A percentile compares a stretch with the other conserved stretches of the same genome.
Conservation (phyloP, 495 filamentous ascomycete genomes). For the Xylaria grammica region DNA sequence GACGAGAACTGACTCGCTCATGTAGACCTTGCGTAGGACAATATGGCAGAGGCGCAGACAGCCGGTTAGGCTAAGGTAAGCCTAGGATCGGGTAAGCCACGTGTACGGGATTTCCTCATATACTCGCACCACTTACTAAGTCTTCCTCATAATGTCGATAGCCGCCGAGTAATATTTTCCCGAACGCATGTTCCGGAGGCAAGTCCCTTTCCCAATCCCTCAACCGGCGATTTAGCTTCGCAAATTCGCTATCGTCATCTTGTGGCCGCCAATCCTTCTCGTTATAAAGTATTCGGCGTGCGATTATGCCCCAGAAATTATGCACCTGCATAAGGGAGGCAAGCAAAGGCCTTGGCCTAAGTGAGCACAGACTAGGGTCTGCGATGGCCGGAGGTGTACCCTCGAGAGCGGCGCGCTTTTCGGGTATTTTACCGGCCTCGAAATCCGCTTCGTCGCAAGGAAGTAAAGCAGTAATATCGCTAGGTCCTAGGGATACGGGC, state of each 20-base stretch:
- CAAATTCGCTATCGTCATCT: conserved; percentile 49
- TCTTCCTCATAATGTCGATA: conserved; percentile 51
- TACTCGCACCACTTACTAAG: conserved; percentile 36
- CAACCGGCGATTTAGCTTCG: conserved; percentile 42
- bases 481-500: conserved; percentile 50
- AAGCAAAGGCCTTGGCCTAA: conserved; percentile 51
- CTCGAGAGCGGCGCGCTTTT: conserved; percentile 55
- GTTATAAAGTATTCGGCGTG: conserved; percentile 46
- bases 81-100: conserved; percentile 30
- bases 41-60: conserved; percentile 57
- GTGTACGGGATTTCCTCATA: neutral
- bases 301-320: conserved; percentile 55
- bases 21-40: conserved; percentile 53
- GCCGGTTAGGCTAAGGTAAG: conserved; percentile 56
- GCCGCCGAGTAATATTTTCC: conserved; percentile 45
- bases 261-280: conserved; percentile 46
- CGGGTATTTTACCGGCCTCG: conserved; percentile 45
- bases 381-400: conserved; percentile 52
- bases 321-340: conserved; percentile 57
- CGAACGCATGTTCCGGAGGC: conserved; percentile 51
- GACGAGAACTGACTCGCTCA: conserved; percentile 46
- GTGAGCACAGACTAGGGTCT: conserved; percentile 47
- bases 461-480: conserved; percentile 56
- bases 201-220: conserved; percentile 49
- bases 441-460: conserved; percentile 56